Conservation (phyloP, 257 asterid species). For the Jaltomata sinuosa region DNA sequence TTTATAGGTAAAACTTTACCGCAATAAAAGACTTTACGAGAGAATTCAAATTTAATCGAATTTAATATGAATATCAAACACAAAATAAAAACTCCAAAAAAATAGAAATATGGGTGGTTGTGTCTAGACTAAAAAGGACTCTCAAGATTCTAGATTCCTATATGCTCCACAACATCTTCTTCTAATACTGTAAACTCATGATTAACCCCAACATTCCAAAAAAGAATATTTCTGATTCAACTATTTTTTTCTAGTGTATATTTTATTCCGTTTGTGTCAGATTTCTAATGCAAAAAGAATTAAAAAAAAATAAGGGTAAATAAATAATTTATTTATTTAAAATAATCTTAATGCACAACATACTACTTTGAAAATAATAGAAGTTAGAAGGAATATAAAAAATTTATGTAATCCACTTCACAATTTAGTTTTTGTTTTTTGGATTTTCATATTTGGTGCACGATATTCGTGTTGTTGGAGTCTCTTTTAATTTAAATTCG, state of each 20-base stretch:
- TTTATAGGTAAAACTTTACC: too few species aligned
- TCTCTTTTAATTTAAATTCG: background rate
- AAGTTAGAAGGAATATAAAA: background rate
- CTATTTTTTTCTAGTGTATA: background rate
- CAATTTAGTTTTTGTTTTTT: background rate
- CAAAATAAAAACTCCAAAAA: background rate
- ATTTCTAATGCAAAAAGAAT: background rate
- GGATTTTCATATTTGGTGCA: background rate
- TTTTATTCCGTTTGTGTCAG: background rate
- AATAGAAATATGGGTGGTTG: background rate
- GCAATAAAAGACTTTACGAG: too few species aligned
- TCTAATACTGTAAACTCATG: background rate
- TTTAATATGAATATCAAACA: background rate
- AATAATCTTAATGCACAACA: background rate
- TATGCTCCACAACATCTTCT: background rate
- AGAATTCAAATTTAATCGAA: background rate
- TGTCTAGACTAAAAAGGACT: background rate
- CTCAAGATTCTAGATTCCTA: background rate
- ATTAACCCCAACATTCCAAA: background rate
- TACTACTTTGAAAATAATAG: background rate
- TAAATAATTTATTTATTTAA: background rate
- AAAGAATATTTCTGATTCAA: background rate
- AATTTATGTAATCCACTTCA: background rate
- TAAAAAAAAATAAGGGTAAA: background rate
- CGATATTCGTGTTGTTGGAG: too few species aligned